Evolutionary conservation across 176 grass and related monocot species (phyloP).

Genomic region (Rhynchospora tenuis): DNA sequence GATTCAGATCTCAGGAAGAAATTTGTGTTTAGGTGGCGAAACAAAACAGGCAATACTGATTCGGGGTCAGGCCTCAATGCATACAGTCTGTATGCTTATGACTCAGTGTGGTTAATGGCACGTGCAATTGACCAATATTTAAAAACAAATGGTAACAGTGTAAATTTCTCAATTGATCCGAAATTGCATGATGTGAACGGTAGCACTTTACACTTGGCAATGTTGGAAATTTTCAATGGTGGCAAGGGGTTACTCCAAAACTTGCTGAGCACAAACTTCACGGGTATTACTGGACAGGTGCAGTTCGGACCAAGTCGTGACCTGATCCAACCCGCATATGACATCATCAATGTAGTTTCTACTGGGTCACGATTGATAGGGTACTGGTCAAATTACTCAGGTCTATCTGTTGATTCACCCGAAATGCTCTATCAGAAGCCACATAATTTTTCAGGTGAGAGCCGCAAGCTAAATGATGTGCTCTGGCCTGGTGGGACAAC

Average conservation of each 20-base stretch:
- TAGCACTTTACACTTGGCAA: slow-evolving; percentile 50
- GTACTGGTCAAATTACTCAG: slow-evolving; percentile 74
- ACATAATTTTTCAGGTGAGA: slow-evolving; percentile 39
- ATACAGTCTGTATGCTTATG: slow-evolving; percentile 80
- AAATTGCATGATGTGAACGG: slow-evolving; percentile 42
- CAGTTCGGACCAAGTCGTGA: slow-evolving; percentile 51
- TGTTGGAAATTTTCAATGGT: slow-evolving; percentile 50
- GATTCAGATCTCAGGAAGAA: slow-evolving; percentile 51
- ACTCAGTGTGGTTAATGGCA: slow-evolving; percentile 68
- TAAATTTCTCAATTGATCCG: slow-evolving; percentile 59
- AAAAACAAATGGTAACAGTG: slow-evolving; percentile 26
- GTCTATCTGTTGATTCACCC: slow-evolving; percentile 54
- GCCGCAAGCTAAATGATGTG: slow-evolving; percentile 36
- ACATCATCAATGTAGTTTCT: slow-evolving; percentile 54
- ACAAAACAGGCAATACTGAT: slow-evolving; percentile 29
- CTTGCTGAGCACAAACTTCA: slow-evolving; percentile 68
- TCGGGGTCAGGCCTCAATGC: slow-evolving; percentile 43
- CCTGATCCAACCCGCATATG: slow-evolving; percentile 57
- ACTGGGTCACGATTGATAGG: slow-evolving; percentile 48
- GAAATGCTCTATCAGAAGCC: slow-evolving; percentile 57
- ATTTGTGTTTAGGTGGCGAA: slow-evolving; percentile 62
- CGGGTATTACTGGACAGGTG: slow-evolving; percentile 51
- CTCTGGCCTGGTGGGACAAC: slow-evolving; percentile 52
- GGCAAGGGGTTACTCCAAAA: slow-evolving; percentile 55
- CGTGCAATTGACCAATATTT: slow-evolving; percentile 59